Conservation (phyloP, 768 basidiomycete species). For the Hydnum rufescens region DNA sequence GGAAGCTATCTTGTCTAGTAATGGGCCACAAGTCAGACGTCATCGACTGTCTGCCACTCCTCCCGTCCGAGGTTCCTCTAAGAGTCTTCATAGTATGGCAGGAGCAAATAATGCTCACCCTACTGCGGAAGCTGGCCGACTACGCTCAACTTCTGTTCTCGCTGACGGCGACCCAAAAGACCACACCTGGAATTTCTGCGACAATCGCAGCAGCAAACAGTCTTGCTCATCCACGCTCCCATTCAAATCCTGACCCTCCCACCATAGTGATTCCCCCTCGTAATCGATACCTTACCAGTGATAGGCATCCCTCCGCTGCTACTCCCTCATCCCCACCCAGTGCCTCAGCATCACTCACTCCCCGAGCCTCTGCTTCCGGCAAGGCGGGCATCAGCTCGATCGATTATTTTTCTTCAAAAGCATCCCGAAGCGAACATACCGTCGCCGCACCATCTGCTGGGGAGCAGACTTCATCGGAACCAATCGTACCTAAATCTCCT, state of each 20-base stretch:
- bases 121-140: too few species aligned
- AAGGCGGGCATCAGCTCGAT: background rate
- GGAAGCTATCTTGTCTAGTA: background rate
- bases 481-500: too few species aligned
- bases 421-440: too few species aligned
- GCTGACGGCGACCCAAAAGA: constrained; percentile 10
- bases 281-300: background rate
- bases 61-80: background rate
- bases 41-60: too few species aligned
- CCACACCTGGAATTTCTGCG: constrained; percentile 18
- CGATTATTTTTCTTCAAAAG: background rate
- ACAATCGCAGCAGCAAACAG: too few species aligned
- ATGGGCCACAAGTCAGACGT: too few species aligned
- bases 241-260: too few species aligned
- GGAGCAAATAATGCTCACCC: constrained; percentile 2
- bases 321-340: too few species aligned
- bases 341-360: background rate
- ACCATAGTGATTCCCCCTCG: background rate
- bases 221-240: too few species aligned
- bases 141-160: constrained; percentile 14
- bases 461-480: too few species aligned
- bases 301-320: background rate
- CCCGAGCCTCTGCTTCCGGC: background rate
- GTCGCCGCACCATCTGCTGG: too few species aligned
- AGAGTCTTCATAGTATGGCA: background rate